phyloP scores from a whole-genome alignment of 768 basidiomycete genomes.

The Clitopilus passeckerianus region DNA sequence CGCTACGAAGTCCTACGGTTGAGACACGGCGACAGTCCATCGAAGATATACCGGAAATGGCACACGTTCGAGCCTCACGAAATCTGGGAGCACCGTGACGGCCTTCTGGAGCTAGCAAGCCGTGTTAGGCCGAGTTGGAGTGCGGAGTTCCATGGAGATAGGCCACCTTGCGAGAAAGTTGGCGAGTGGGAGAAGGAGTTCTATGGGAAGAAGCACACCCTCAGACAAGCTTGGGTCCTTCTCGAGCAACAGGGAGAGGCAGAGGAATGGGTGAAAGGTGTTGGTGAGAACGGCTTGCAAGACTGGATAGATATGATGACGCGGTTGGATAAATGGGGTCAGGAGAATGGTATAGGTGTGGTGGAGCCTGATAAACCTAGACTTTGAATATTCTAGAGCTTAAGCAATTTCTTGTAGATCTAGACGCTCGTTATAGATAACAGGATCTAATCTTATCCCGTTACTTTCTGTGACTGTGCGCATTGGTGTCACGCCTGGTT shows the following conservation, averaged over 20 bases:
- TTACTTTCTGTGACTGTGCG: neutral
- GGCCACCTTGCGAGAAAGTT: constrained; percentile 19
- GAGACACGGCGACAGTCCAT: constrained; percentile 25
- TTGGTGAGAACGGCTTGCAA: constrained; percentile 49
- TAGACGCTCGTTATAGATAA: neutral
- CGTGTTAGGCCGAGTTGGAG: constrained; percentile 5
- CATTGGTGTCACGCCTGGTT: neutral
- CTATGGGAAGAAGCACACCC: constrained; percentile 38
- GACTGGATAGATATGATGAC: constrained; percentile 57
- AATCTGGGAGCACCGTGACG: constrained; percentile 56
- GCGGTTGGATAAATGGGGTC: constrained; percentile 24
- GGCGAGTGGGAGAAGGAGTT: constrained; percentile 56
- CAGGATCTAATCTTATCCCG: neutral
- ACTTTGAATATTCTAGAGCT: constrained; percentile 1
- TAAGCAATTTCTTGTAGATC: neutral
- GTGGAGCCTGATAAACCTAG: constrained; percentile 7
- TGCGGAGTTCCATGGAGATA: constrained; percentile 1
- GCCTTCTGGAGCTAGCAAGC: constrained; percentile 44
- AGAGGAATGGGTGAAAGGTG: constrained; percentile 52
- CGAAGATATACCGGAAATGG: constrained; percentile 51
- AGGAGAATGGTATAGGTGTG: constrained; percentile 14
- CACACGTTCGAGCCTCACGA: constrained; percentile 34
- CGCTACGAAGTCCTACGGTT: constrained; percentile 40
- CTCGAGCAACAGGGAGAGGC: constrained; percentile 55
- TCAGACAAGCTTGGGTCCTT: constrained; percentile 55